Evolutionary conservation across 139 green algal genomes (phyloP).

Genomic region (Chlorella sp.): DNA sequence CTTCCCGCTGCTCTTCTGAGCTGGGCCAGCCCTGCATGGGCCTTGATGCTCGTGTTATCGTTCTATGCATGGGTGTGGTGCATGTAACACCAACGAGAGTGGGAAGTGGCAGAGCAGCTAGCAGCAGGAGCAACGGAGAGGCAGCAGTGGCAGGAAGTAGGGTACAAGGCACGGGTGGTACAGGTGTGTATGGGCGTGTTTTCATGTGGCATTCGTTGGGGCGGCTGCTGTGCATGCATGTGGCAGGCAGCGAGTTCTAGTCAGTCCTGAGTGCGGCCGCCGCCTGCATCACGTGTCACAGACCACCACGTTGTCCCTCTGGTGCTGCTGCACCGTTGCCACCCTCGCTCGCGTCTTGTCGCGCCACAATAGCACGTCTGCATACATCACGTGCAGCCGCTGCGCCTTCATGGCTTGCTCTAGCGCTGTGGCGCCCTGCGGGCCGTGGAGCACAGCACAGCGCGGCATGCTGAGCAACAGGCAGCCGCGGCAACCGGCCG

Average conservation of each 20-base stretch:
- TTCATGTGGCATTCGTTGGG: no score
- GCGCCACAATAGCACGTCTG: background rate
- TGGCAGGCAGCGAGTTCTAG: background rate
- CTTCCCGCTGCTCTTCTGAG: conserved; percentile 42
- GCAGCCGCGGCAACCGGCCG: no score
- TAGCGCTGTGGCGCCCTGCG: background rate
- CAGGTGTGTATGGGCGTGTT: no score
- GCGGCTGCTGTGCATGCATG: background rate
- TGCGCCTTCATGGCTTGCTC: background rate
- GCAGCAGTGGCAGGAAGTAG: no score
- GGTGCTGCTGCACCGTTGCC: background rate
- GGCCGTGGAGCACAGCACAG: background rate
- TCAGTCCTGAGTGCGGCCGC: background rate
- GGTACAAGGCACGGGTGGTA: no score
- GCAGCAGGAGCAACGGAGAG: background rate
- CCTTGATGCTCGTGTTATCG: background rate
- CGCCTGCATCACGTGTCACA: background rate
- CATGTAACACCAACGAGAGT: background rate
- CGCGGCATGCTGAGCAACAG: no score
- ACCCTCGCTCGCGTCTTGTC: background rate
- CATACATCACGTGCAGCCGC: background rate
- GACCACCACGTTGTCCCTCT: background rate
- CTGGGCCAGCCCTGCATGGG: no score
- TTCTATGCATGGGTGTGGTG: background rate
- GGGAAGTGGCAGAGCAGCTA: background rate